These are phyloP conservation scores for Lentinula aciculospora DNA, from an alignment of 768 basidiomycete genomes.

Conservation along the genomic window DNA sequence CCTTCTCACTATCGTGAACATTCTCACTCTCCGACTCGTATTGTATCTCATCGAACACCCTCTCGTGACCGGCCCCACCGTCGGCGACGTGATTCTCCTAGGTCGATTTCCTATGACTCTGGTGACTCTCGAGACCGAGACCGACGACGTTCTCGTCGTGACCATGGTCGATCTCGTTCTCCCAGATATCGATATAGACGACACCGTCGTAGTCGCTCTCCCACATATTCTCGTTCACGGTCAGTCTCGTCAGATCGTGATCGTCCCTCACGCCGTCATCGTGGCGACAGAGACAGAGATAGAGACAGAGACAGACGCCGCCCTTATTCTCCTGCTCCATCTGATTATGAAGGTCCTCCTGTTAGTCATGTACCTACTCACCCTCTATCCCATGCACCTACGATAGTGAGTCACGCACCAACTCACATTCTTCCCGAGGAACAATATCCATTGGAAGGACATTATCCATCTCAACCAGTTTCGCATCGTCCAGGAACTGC, in stretches of 20 bases:
- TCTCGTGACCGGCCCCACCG: neutral
- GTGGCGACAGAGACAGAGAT: neutral
- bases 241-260: slow-evolving; percentile 15
- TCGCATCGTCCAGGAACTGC: neutral
- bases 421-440: neutral
- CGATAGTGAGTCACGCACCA: neutral
- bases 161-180: neutral
- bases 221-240: slow-evolving; percentile 14
- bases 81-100: too few relatives aligned
- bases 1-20: neutral
- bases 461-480: neutral
- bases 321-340: slow-evolving; percentile 9
- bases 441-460: neutral
- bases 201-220: slow-evolving; percentile 7
- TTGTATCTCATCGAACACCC: neutral
- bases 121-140: too few relatives aligned
- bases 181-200: too few relatives aligned
- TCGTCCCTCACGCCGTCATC: slow-evolving; percentile 6
- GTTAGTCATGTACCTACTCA: slow-evolving; percentile 3
- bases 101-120: too few relatives aligned
- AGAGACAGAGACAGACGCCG: neutral
- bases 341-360: slow-evolving; percentile 10
- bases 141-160: slow-evolving; percentile 10
- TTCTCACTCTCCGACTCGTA: slow-evolving; percentile 12
- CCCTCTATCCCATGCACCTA: slow-evolving; percentile 25